Percentiles rank a stretch among this genome's conserved stretches.
Evolutionary conservation across 345 rosid species (phyloP).

Genomic region (Lenwebbia sp.): DNA sequence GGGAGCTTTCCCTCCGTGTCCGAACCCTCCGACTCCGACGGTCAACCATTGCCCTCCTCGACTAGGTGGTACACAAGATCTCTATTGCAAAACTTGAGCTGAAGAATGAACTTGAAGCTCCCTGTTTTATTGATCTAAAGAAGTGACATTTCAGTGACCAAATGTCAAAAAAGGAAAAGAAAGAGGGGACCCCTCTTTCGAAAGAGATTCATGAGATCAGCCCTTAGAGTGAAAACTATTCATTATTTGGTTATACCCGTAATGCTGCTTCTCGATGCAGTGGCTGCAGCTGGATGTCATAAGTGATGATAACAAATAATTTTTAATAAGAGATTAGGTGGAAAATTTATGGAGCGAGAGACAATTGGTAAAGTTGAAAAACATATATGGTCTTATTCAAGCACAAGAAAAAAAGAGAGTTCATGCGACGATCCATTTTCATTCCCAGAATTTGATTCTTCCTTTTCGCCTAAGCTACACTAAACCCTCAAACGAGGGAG

Average conservation of each 20-base stretch:
- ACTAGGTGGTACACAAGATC: background rate
- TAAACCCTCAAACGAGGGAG: background rate
- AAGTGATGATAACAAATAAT: background rate
- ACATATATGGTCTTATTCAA: background rate
- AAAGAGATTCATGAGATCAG: background rate
- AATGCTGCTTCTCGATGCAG: background rate
- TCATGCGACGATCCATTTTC: background rate
- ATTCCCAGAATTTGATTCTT: background rate
- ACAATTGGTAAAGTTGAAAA: background rate
- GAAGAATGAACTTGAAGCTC: background rate
- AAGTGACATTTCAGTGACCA: background rate
- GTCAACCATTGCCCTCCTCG: background rate
- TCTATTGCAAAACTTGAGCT: background rate
- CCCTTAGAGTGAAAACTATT: background rate
- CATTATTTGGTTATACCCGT: background rate
- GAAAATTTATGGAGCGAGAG: background rate
- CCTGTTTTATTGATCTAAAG: background rate
- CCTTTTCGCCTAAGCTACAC: background rate
- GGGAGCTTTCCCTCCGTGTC: background rate
- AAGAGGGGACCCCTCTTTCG: background rate
- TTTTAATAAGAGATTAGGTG: background rate
- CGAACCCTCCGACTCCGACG: no score
- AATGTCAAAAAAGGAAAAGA: background rate
- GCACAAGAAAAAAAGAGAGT: background rate
- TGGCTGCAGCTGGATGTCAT: background rate